These are phyloP conservation scores for Dothidotthia symphoricarpi DNA, from an alignment of 2,329 filamentous ascomycete species.

Conservation along the genomic window DNA sequence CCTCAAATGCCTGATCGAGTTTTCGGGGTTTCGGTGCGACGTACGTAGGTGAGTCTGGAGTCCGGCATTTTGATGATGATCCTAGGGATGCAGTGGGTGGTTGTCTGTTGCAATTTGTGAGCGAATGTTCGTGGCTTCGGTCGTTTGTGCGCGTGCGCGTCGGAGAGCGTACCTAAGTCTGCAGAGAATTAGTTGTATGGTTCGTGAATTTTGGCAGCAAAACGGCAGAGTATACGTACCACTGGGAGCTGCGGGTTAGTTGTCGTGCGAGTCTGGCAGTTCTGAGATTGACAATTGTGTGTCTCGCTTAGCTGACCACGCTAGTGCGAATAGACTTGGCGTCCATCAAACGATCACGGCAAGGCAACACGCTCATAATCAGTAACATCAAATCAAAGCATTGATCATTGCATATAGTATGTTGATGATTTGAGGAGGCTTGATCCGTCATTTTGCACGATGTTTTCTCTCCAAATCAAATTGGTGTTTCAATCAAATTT, in stretches of 20 bases:
- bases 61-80: conserved; percentile 52
- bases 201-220: conserved; percentile 10
- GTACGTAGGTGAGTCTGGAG: conserved; percentile 58
- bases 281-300: conserved; percentile 11
- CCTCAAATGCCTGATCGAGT: conserved; percentile 8
- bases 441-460: too few relatives aligned
- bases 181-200: conserved; percentile 9
- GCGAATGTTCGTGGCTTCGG: conserved; percentile 15
- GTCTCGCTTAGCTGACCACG: too few relatives aligned
- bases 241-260: conserved; percentile 33
- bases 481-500: too few relatives aligned
- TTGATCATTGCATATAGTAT: too few relatives aligned
- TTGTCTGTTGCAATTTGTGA: conserved; percentile 30
- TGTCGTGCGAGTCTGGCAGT: conserved; percentile 28
- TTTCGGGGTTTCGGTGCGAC: conserved; percentile 30
- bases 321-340: too few relatives aligned
- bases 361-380: too few relatives aligned
- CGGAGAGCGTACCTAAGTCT: conserved; percentile 31
- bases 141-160: conserved; percentile 2
- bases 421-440: too few relatives aligned
- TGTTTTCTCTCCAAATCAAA: too few relatives aligned
- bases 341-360: too few relatives aligned
- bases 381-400: too few relatives aligned
- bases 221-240: conserved; percentile 29
- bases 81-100: conserved; percentile 35